A percentile compares a stretch with the other conserved stretches of the same genome.
These are phyloP conservation scores for Thelonectria olida DNA, from an alignment of 2,329 filamentous ascomycete genomes.

Conservation along the genomic window DNA sequence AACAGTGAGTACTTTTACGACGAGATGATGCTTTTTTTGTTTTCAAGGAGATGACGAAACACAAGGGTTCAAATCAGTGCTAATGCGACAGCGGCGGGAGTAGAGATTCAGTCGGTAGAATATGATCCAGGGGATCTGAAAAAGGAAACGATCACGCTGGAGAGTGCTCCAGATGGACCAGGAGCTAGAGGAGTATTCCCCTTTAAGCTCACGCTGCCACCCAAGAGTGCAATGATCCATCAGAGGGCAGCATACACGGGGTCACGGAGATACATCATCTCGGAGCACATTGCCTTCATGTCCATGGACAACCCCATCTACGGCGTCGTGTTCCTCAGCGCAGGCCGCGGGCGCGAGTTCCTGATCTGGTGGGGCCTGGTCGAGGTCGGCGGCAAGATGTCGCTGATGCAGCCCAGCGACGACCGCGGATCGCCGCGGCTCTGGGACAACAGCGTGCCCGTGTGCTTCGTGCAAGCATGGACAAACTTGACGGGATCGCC, in stretches of 20 bases:
- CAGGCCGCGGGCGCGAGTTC: constrained; percentile 35
- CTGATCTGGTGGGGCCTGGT: constrained; percentile 42
- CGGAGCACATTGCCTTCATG: constrained; percentile 31
- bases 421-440: constrained; percentile 34
- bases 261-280: constrained; percentile 37
- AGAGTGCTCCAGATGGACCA: constrained; percentile 35
- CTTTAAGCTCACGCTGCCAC: constrained; percentile 36
- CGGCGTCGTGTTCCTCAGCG: constrained; percentile 37
- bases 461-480: constrained; percentile 40
- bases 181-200: constrained; percentile 37
- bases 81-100: neutral
- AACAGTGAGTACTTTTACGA: constrained; percentile 10
- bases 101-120: constrained; percentile 37
- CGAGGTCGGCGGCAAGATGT: constrained; percentile 38
- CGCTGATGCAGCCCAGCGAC: constrained; percentile 25
- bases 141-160: constrained; percentile 37
- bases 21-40: neutral
- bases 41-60: neutral
- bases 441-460: constrained; percentile 40
- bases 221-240: constrained; percentile 32
- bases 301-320: constrained; percentile 40
- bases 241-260: constrained; percentile 39
- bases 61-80: neutral
- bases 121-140: constrained; percentile 38
- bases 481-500: constrained; percentile 34